Base-by-base conservation (phyloP, 1,139 yeast genomes). In the Debaryomyces udenii region DNA sequence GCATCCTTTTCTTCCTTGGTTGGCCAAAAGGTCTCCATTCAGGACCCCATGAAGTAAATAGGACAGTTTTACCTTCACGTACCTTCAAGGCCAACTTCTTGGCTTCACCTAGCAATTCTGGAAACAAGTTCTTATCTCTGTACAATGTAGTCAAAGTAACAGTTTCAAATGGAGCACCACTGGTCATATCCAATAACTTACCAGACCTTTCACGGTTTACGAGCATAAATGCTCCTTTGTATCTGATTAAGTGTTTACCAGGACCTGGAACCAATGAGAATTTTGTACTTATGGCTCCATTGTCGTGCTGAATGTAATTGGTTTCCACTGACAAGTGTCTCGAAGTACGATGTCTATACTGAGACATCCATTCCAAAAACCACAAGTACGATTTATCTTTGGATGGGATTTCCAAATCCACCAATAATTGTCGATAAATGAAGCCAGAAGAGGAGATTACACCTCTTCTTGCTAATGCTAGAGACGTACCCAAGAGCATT, bases 11-110 rank as follows among this genome's bases (percentile, higher is more conserved):
- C 52, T 84, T 84, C 50, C 97, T 76, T 1, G 99, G 98, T 58
- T 86, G 94, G 2, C 99, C 99, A 68, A 93, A 93, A 3, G 96
- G 96, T 53, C 99, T 75, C 99, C 99, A 93, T 58, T 93, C 99
- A 10, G 96, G 96, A 1, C 98, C 99, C 87, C 94, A 91, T 2
- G 96, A 86, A 2, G 96, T 89, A 63, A 80, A 93, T 5, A 93
- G 70, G 7, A 93, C 99, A 0, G 99, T 93, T 57, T 90, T 91
- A 9, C 99, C 99, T 56, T 90, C 96, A 45, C 87, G 84, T 29
- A 86, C 78, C 56, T 81, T 83, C 60, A 90, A 73, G 0, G 98
- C 98, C 68, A 88, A 64, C 34, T 73, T 66, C 53, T 91, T 90
- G 6, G 99, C 98, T 54, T 93, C 99, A 9, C 74, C 76, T 42